Percentiles rank a stretch among this genome's conserved stretches.
Evolutionary conservation across 371 early-diverging fungal species (phyloP).

Genomic region (Chytridium lagenaria): DNA sequence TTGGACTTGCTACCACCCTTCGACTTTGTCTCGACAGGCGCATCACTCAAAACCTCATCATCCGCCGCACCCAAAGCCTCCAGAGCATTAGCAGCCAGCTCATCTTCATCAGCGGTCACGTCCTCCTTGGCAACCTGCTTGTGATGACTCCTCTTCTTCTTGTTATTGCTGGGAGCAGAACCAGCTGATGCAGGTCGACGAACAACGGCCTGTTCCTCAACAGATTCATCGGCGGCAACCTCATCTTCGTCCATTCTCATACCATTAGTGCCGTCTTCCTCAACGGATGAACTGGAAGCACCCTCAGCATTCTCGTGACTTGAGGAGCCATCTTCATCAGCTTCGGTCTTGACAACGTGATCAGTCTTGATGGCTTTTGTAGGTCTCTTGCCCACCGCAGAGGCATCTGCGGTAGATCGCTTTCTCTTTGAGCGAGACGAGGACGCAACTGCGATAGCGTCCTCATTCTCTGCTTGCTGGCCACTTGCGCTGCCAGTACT

Average conservation of each 20-base stretch:
- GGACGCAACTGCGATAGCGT: neutral
- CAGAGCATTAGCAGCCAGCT: neutral
- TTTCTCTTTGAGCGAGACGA: slow-evolving; percentile 1
- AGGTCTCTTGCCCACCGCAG: neutral
- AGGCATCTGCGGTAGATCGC: neutral
- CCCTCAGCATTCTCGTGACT: neutral
- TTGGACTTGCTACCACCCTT: neutral
- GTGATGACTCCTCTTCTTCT: no score
- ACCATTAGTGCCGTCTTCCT: neutral
- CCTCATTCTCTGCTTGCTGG: neutral
- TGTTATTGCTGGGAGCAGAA: no score
- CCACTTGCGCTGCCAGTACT: neutral
- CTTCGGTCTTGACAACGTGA: neutral
- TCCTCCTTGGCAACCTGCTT: no score
- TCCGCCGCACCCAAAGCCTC: neutral
- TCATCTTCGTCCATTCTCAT: neutral
- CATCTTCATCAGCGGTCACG: neutral
- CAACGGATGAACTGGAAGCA: neutral
- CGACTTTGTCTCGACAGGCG: neutral
- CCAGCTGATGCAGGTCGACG: no score
- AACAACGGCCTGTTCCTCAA: neutral
- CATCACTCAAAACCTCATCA: neutral
- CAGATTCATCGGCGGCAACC: neutral
- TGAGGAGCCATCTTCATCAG: neutral
- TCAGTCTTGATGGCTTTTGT: neutral